phyloP scores from a whole-genome alignment of 306 rosid species.

The Castanea mollissima region DNA sequence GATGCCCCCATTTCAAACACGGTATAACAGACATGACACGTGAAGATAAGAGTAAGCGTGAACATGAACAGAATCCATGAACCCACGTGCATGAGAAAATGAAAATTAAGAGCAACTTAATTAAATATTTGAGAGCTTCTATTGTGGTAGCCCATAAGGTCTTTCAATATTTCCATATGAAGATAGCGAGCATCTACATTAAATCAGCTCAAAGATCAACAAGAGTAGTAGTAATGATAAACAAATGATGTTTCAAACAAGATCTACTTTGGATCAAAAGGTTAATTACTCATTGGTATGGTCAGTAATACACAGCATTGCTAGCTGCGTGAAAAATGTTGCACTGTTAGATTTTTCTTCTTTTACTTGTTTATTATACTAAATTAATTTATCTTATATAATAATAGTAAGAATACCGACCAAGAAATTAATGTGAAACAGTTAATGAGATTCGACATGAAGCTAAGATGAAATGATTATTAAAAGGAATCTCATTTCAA shows the following conservation, averaged over 20 bases:
- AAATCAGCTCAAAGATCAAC: neutral
- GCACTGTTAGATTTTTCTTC: neutral
- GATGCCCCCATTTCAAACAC: too few species aligned
- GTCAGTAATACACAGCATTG: neutral
- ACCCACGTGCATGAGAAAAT: neutral
- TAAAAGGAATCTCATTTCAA: slow-evolving; percentile 38
- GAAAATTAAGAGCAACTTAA: neutral
- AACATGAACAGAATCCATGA: neutral
- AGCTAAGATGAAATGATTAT: slow-evolving; percentile 42
- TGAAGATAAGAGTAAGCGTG: neutral
- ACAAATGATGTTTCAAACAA: neutral
- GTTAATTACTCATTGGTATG: neutral
- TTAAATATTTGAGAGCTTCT: neutral
- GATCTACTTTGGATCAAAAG: neutral
- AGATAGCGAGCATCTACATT: neutral
- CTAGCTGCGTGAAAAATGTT: neutral
- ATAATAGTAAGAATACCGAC: slow-evolving; percentile 1
- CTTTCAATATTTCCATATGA: neutral
- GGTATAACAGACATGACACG: neutral
- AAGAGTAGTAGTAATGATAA: neutral
- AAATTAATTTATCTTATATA: slow-evolving; percentile 1
- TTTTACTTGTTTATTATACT: neutral
- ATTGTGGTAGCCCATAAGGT: neutral
- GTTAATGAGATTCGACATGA: slow-evolving; percentile 54
- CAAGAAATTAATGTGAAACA: slow-evolving; percentile 38